phyloP scores from a whole-genome alignment of 331 rosid genomes.

The Cydonia oblonga region DNA sequence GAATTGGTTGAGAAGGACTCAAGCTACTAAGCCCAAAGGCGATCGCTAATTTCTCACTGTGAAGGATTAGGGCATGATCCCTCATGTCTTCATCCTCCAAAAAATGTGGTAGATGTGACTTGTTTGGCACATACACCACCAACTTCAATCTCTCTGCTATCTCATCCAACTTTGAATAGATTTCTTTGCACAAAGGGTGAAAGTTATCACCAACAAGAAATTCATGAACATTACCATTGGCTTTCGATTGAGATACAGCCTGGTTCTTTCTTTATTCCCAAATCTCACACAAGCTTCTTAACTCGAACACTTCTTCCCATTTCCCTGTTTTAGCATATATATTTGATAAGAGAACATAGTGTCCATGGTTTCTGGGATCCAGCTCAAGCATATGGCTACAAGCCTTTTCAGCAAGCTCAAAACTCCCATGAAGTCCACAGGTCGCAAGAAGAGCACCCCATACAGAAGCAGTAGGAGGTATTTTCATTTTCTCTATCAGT shows the following conservation, averaged over 20 bases:
- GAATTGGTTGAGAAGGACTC: constrained; percentile 41
- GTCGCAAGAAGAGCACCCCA: constrained; percentile 58
- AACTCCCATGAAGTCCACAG: constrained; percentile 40
- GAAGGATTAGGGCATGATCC: constrained; percentile 44
- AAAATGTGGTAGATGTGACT: constrained; percentile 36
- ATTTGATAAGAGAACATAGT: constrained; percentile 48
- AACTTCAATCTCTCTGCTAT: constrained; percentile 34
- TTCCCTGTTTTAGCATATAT: constrained; percentile 44
- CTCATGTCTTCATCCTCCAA: constrained; percentile 45
- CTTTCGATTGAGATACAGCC: constrained; percentile 51
- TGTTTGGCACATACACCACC: constrained; percentile 37
- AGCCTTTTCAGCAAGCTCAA: constrained; percentile 47
- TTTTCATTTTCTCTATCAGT: constrained; percentile 39
- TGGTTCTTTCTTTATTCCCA: constrained; percentile 44
- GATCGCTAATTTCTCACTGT: constrained; percentile 54
- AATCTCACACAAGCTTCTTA: constrained; percentile 47
- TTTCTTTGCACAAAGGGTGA: constrained; percentile 31
- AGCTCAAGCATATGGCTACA: constrained; percentile 33
- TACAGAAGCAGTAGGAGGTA: constrained; percentile 31
- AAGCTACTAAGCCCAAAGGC: constrained; percentile 45
- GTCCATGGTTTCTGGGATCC: constrained; percentile 50
- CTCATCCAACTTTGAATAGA: constrained; percentile 48
- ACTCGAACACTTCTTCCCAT: constrained; percentile 46
- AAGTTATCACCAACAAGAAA: constrained; percentile 47
- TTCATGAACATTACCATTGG: constrained; percentile 36